These are phyloP conservation scores for Garcia nutans DNA, from an alignment of 345 rosid genomes.

Conservation along the genomic window DNA sequence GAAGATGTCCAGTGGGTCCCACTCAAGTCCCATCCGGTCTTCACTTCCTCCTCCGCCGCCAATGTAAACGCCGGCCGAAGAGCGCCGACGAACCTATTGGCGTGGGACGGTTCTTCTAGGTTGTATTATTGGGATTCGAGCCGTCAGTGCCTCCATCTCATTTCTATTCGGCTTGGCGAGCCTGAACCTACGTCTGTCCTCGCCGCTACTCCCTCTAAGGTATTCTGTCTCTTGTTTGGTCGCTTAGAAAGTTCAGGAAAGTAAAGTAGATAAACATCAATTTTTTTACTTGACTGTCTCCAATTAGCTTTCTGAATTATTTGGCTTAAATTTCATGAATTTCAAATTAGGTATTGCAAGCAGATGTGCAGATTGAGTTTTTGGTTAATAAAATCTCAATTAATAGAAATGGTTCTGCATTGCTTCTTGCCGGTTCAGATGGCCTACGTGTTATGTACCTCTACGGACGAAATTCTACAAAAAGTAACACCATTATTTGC, in stretches of 20 bases:
- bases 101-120: conserved; percentile 91
- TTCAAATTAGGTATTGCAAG: conserved; percentile 56
- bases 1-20: conserved; percentile 68
- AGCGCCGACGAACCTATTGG: conserved; percentile 52
- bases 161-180: conserved; percentile 81
- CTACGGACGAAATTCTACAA: conserved; percentile 61
- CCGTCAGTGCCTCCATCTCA: conserved; percentile 61
- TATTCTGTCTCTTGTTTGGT: conserved; percentile 18
- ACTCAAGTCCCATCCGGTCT: conserved; percentile 69
- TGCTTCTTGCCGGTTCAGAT: conserved; percentile 63
- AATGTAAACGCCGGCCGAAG: not conserved
- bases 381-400: conserved; percentile 67
- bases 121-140: conserved; percentile 71
- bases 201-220: conserved; percentile 83
- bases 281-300: not conserved
- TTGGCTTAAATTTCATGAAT: not conserved
- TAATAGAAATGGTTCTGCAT: conserved; percentile 75
- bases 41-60: conserved; percentile 38
- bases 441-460: conserved; percentile 71
- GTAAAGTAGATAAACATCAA: not conserved
- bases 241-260: not conserved
- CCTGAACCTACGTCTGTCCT: conserved; percentile 75
- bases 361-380: conserved; percentile 54
- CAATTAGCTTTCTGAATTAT: not conserved
- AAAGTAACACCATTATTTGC: conserved; percentile 59